Conservation (phyloP, 2,329 filamentous ascomycete species). For the Monilinia aucupariae region DNA sequence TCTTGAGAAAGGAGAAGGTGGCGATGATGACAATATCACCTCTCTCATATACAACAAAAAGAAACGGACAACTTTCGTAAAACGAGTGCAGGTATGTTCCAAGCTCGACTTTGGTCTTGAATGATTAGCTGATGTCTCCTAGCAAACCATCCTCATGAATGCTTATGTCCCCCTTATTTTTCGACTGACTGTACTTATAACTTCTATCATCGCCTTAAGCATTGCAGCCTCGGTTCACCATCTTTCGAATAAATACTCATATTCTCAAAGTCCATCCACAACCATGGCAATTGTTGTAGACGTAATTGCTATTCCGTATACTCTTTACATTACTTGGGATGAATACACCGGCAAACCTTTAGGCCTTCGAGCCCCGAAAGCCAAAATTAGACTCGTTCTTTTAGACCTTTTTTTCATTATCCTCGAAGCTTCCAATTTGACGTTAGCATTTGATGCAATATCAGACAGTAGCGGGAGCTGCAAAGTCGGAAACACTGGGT, state of each 20-base stretch:
- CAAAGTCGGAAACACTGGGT: constrained; percentile 40
- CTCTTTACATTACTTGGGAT: constrained; percentile 90
- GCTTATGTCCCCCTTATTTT: constrained; percentile 79
- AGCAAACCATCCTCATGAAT: constrained; percentile 34
- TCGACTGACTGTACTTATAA: constrained; percentile 74
- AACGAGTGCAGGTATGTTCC: constrained; percentile 29
- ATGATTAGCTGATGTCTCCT: constrained; percentile 15
- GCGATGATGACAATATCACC: constrained; percentile 30
- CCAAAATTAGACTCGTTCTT: constrained; percentile 84
- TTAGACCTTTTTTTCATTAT: constrained; percentile 95
- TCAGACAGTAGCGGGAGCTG: constrained; percentile 56
- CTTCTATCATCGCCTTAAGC: constrained; percentile 75
- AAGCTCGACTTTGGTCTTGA: background rate
- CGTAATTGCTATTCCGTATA: constrained; percentile 80
- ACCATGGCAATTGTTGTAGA: constrained; percentile 88
- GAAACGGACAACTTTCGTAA: constrained; percentile 26
- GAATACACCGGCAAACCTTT: constrained; percentile 94
- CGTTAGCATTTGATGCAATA: constrained; percentile 80
- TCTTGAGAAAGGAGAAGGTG: constrained; percentile 25
- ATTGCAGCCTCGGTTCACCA: constrained; percentile 71
- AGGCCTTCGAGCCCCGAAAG: constrained; percentile 73
- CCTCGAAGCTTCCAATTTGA: constrained; percentile 89
- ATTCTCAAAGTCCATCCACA: constrained; percentile 65
- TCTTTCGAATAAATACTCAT: constrained; percentile 38
- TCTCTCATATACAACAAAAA: constrained; percentile 31